These are phyloP conservation scores for Paraphoma chrysanthemicola DNA, from an alignment of 2,329 filamentous ascomycete genomes.

Conservation along the genomic window DNA sequence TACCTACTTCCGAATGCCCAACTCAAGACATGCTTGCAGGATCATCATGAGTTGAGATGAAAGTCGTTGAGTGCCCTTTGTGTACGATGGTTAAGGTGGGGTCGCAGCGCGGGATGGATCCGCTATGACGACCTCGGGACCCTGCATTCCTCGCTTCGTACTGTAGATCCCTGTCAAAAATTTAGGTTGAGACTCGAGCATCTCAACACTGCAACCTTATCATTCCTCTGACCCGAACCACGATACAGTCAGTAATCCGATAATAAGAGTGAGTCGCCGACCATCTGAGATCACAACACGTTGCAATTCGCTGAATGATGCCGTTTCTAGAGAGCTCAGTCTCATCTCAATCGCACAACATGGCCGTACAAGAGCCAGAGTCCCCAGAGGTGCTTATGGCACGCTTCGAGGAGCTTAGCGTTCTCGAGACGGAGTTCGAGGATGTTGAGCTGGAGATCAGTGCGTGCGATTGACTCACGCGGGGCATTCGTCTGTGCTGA, in stretches of 20 bases:
- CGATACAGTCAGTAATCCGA: not conserved
- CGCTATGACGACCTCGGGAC: slow-evolving; percentile 11
- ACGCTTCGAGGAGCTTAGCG: slow-evolving; percentile 75
- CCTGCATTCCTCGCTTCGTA: slow-evolving; percentile 9
- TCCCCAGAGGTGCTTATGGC: slow-evolving; percentile 36
- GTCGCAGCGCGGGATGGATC: slow-evolving; percentile 11
- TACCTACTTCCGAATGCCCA: no score
- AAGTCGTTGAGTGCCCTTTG: no score
- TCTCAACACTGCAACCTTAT: slow-evolving; percentile 6
- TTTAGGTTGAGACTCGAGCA: slow-evolving; percentile 15
- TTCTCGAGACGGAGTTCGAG: slow-evolving; percentile 84
- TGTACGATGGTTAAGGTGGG: not conserved
- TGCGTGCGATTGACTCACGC: slow-evolving; percentile 49
- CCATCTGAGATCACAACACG: not conserved
- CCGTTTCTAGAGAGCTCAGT: not conserved
- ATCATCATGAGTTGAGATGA: no score
- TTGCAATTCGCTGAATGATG: slow-evolving; percentile 5
- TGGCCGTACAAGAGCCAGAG: slow-evolving; percentile 26
- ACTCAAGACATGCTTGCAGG: no score
- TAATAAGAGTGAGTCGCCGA: slow-evolving; percentile 13
- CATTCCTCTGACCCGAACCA: not conserved
- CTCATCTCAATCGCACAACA: slow-evolving; percentile 15
- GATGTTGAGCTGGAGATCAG: slow-evolving; percentile 82
- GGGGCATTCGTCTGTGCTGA: no score
- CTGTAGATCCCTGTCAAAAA: slow-evolving; percentile 16